phyloP scores from a whole-genome alignment of 371 early-diverging fungal species.

The Apophysomyces ossiformis region DNA sequence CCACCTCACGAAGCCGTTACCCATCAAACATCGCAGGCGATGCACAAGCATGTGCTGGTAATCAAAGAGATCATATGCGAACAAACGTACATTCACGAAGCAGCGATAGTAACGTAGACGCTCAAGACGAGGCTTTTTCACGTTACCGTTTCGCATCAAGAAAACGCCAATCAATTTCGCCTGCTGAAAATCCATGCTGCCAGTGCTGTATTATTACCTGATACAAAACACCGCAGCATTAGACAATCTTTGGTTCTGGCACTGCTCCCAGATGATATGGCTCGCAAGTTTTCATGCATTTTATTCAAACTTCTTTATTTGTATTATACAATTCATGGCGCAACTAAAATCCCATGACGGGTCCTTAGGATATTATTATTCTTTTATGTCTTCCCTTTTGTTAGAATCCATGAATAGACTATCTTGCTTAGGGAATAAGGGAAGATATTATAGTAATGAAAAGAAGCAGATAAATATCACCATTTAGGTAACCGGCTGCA shows the following conservation, averaged over 20 bases:
- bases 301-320: background rate
- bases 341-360: background rate
- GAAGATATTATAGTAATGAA: background rate
- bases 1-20: background rate
- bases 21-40: slow-evolving; percentile 8
- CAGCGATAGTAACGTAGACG: background rate
- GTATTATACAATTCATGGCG: slow-evolving; percentile 9
- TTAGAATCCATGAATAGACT: background rate
- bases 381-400: background rate
- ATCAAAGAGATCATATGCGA: slow-evolving; percentile 7
- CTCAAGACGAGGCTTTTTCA: background rate
- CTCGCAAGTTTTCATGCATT: background rate
- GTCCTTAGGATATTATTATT: background rate
- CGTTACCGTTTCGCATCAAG: slow-evolving; percentile 1
- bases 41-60: slow-evolving; percentile 5
- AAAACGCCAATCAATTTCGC: slow-evolving; percentile 5
- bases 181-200: slow-evolving; percentile 2
- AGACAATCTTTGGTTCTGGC: background rate
- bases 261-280: background rate
- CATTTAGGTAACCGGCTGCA: background rate
- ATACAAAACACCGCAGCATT: background rate
- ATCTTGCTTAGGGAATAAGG: slow-evolving; percentile 3
- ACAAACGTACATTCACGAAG: background rate
- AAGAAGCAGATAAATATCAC: background rate
- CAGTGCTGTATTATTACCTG: slow-evolving; percentile 1